phyloP scores from a whole-genome alignment of 768 basidiomycete species.

The Imleria badia region DNA sequence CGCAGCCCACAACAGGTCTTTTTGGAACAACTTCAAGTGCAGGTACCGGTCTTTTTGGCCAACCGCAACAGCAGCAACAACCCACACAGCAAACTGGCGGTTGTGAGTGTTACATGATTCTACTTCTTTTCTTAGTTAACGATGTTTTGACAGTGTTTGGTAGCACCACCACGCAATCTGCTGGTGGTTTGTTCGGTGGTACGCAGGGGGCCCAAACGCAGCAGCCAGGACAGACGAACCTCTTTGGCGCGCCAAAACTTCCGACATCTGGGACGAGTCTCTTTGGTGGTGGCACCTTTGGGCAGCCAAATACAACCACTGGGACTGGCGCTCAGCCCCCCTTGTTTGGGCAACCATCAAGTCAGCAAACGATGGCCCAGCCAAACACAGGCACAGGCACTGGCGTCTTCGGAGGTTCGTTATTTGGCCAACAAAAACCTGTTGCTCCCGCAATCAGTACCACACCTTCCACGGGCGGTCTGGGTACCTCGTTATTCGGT shows the following conservation, averaged over 20 bases:
- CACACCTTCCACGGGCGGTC: constrained; percentile 39
- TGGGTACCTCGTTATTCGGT: constrained; percentile 43
- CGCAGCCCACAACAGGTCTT: constrained; percentile 24
- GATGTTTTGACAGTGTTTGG: constrained; percentile 35
- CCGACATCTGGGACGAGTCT: constrained; percentile 35
- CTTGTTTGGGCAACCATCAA: constrained; percentile 55
- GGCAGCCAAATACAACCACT: constrained; percentile 38
- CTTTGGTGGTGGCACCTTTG: constrained; percentile 54
- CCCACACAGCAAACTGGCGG: constrained; percentile 39
- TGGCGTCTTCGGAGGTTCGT: constrained; percentile 37
- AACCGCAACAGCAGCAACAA: constrained; percentile 37
- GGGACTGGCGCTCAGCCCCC: constrained; percentile 30
- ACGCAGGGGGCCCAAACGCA: constrained; percentile 38
- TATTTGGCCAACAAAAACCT: constrained; percentile 54
- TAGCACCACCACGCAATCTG: constrained; percentile 28
- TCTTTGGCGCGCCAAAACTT: constrained; percentile 32
- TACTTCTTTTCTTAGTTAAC: constrained; percentile 8
- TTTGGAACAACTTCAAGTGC: constrained; percentile 31
- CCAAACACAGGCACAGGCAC: constrained; percentile 32
- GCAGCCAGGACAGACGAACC: constrained; percentile 34
- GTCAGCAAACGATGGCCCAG: constrained; percentile 42
- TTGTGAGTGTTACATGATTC: constrained; percentile 27
- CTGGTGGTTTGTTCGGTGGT: constrained; percentile 35
- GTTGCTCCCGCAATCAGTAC: constrained; percentile 48
- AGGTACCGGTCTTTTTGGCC: constrained; percentile 34